A percentile compares a stretch with the other conserved stretches of the same genome.
Conservation (phyloP, 2,329 filamentous ascomycete genomes). For the Fusarium aywerte region DNA sequence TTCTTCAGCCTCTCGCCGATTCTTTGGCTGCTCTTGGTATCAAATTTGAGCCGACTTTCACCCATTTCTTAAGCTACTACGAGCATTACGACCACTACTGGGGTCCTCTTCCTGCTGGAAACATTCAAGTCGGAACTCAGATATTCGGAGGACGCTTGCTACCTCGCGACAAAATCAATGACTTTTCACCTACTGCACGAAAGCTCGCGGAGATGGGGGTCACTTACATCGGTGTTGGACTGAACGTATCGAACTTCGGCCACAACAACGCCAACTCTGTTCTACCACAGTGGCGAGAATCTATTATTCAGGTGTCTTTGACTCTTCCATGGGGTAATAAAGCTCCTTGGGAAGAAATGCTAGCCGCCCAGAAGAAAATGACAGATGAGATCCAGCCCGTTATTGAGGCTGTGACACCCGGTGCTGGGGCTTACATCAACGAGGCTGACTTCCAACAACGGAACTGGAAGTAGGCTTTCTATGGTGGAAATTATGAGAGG, state of each 20-base stretch:
- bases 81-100: conserved; percentile 57
- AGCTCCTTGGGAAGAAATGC: conserved; percentile 46
- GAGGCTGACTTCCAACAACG: conserved; percentile 61
- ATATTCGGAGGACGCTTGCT: conserved; percentile 57
- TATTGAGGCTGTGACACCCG: conserved; percentile 52
- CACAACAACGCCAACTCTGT: conserved; percentile 48
- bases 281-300: conserved; percentile 55
- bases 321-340: conserved; percentile 47
- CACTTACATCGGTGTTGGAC: conserved; percentile 46
- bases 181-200: conserved; percentile 16
- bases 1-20: conserved; percentile 50
- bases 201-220: conserved; percentile 41
- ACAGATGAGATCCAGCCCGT: conserved; percentile 43
- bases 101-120: conserved; percentile 53
- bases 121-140: conserved; percentile 48
- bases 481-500: conserved; percentile 57
- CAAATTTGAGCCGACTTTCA: conserved; percentile 19
- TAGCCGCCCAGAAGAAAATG: conserved; percentile 45
- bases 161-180: conserved; percentile 49
- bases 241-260: conserved; percentile 45
- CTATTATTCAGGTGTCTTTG: conserved; percentile 48
- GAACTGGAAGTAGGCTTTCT: conserved; percentile 58
- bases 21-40: conserved; percentile 24
- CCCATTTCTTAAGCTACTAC: conserved; percentile 47
- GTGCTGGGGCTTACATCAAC: conserved; percentile 60